A percentile compares a stretch with the other conserved stretches of the same genome.
These are phyloP conservation scores for Huiozyma naganishii DNA, from an alignment of 805 yeast species.

Conservation along the genomic window DNA sequence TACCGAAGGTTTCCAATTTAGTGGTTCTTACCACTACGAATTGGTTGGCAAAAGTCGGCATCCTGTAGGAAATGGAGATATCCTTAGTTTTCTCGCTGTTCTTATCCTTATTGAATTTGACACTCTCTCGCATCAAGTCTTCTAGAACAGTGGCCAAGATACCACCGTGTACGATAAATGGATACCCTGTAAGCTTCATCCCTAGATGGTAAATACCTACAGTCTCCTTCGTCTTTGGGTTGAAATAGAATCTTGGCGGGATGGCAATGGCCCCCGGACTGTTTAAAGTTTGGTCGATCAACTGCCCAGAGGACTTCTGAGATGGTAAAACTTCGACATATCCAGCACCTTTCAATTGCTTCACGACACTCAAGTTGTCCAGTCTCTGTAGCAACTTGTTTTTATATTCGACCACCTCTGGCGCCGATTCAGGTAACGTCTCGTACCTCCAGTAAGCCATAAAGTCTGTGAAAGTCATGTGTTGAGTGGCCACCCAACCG, in stretches of 20 bases:
- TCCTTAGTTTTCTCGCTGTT: constrained; percentile 31
- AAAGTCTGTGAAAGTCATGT: constrained; percentile 27
- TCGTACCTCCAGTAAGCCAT: constrained; percentile 28
- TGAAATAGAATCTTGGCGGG: constrained; percentile 58
- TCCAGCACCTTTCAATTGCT: constrained; percentile 34
- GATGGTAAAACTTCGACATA: constrained; percentile 25
- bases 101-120: constrained; percentile 27
- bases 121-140: constrained; percentile 56
- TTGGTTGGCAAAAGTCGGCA: constrained; percentile 71
- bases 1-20: constrained; percentile 25
- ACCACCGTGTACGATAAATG: constrained; percentile 84
- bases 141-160: constrained; percentile 70
- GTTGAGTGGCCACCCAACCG: constrained; percentile 26
- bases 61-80: constrained; percentile 38
- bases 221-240: constrained; percentile 44
- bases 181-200: constrained; percentile 71
- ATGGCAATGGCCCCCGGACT: constrained; percentile 74
- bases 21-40: constrained; percentile 57
- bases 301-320: constrained; percentile 8
- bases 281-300: constrained; percentile 40
- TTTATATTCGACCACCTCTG: constrained; percentile 23
- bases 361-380: constrained; percentile 40
- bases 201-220: constrained; percentile 70
- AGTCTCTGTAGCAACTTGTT: constrained; percentile 36
- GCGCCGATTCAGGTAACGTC: constrained; percentile 20